These are phyloP conservation scores for Mucor saturninus DNA, from an alignment of 371 early-diverging fungal genomes.

Conservation along the genomic window DNA sequence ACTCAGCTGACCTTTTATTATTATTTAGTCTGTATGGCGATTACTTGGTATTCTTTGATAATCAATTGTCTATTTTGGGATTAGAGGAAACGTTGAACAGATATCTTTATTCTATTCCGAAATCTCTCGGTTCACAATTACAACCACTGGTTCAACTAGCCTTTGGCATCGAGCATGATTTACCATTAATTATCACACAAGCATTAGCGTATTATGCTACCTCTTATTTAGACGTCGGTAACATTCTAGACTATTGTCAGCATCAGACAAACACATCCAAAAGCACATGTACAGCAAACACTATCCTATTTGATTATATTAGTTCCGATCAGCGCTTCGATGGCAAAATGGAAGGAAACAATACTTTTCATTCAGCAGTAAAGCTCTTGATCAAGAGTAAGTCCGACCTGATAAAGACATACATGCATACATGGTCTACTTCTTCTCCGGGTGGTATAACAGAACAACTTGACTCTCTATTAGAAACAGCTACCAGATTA, in stretches of 20 bases:
- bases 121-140: conserved; percentile 42
- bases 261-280: neutral
- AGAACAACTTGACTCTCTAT: conserved; percentile 22
- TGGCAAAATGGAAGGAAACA: conserved; percentile 40
- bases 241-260: conserved; percentile 12
- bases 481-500: conserved; percentile 21
- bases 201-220: conserved; percentile 44
- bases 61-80: conserved; percentile 29
- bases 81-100: conserved; percentile 26
- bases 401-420: conserved; percentile 33
- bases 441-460: neutral
- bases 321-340: conserved; percentile 40
- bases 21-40: conserved; percentile 30
- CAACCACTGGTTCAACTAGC: conserved; percentile 46
- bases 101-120: conserved; percentile 31
- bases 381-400: conserved; percentile 41
- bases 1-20: conserved; percentile 16
- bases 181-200: conserved; percentile 36
- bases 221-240: conserved; percentile 28
- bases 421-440: conserved; percentile 32
- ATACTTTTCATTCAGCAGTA: conserved; percentile 33
- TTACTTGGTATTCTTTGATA: conserved; percentile 42
- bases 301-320: conserved; percentile 37
- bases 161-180: conserved; percentile 45
- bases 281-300: neutral